phyloP scores from a whole-genome alignment of 2,329 filamentous ascomycete genomes.

The Cytospora paraplurivora region DNA sequence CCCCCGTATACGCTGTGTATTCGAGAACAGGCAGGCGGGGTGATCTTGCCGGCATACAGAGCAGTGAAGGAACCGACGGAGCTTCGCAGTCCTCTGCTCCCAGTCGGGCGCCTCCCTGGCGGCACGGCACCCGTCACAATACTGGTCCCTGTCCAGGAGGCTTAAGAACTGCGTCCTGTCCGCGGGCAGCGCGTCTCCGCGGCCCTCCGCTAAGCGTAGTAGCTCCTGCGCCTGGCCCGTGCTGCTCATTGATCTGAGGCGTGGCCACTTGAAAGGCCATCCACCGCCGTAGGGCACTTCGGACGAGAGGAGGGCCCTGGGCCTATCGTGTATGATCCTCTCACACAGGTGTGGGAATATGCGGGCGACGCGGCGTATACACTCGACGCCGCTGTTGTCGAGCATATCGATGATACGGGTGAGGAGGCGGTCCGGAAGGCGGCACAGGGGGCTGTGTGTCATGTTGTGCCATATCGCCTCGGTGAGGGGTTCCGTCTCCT shows the following conservation, averaged over 20 bases:
- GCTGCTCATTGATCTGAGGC: background rate
- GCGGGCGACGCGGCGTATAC: constrained; percentile 13
- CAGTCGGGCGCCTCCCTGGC: background rate
- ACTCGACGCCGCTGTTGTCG: constrained; percentile 14
- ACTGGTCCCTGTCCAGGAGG: background rate
- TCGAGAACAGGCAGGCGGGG: constrained; percentile 10
- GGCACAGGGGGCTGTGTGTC: background rate
- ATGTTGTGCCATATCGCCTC: constrained; percentile 9
- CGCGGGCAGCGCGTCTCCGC: background rate
- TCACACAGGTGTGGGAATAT: background rate
- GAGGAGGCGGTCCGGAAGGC: constrained; percentile 8
- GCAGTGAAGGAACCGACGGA: background rate
- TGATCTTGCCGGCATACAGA: background rate
- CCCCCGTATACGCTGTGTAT: background rate
- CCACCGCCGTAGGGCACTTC: background rate
- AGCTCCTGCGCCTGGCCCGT: background rate
- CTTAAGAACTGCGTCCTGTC: background rate
- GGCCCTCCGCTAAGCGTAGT: background rate
- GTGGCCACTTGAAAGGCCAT: constrained; percentile 4
- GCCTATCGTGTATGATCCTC: background rate
- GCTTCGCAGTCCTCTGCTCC: background rate
- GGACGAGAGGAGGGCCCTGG: background rate
- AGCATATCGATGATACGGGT: constrained; percentile 5
- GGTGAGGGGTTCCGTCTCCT: background rate
- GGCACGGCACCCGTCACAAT: background rate